These are phyloP conservation scores for Pochonia chlamydosporia DNA, from an alignment of 2,329 filamentous ascomycete species.

Conservation along the genomic window DNA sequence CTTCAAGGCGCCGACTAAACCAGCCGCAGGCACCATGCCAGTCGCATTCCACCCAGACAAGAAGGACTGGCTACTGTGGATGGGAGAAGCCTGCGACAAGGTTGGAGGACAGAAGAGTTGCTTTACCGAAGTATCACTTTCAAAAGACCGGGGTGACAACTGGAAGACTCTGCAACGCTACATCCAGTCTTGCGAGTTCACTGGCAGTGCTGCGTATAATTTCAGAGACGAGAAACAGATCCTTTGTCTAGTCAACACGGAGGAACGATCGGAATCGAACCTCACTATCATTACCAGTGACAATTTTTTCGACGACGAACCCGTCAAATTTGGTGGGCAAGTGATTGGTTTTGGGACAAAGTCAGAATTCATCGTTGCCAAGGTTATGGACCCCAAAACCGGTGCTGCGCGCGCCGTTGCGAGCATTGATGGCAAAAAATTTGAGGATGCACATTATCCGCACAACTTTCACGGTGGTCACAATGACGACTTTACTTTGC, in stretches of 20 bases:
- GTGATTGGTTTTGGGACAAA: conserved; percentile 88
- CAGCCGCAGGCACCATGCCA: conserved; percentile 31
- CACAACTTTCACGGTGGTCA: conserved; percentile 73
- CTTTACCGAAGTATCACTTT: conserved; percentile 68
- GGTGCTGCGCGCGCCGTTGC: conserved; percentile 70
- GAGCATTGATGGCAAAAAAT: conserved; percentile 77
- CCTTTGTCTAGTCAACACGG: conserved; percentile 50
- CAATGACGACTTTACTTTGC: conserved; percentile 81
- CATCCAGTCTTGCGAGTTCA: conserved; percentile 81
- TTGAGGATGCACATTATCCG: conserved; percentile 81
- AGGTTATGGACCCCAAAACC: conserved; percentile 62
- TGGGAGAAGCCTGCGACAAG: conserved; percentile 64
- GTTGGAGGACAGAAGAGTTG: conserved; percentile 50
- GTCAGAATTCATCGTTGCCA: conserved; percentile 94
- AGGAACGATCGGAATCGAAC: conserved; percentile 54
- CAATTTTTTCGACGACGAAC: conserved; percentile 62
- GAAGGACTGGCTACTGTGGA: conserved; percentile 90
- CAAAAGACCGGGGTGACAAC: conserved; percentile 70
- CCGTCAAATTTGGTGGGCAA: conserved; percentile 40
- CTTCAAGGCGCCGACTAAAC: conserved; percentile 63
- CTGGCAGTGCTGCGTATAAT: conserved; percentile 55
- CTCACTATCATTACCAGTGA: conserved; percentile 70
- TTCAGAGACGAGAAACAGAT: conserved; percentile 50
- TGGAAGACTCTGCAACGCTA: conserved; percentile 74
- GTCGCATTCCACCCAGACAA: conserved; percentile 78